Evolutionary conservation across 208 protist species (phyloP), one percentile per base, ranked within the genome.

Genomic region (Wallacemonas collosoma): DNA sequence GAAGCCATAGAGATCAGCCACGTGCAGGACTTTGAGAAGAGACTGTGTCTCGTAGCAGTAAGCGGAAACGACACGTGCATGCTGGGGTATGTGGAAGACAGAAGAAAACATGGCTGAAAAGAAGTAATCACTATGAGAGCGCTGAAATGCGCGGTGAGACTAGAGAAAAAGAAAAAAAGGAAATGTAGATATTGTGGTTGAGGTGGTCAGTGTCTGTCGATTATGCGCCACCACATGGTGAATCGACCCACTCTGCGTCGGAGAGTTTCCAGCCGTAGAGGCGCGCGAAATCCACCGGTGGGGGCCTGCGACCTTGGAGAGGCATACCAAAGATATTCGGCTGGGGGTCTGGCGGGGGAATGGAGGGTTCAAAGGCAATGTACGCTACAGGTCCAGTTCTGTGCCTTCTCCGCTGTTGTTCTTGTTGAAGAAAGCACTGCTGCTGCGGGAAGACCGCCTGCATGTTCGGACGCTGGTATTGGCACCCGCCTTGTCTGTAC

Each of bases 251-350:
- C 14, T 57, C 17, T 6, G 53, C 53, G 53, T 57, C 14, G 17
- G 53, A 57, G 14, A 57, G 17, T 36, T 17, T 8, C 53, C 53
- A 57, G 53, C 53, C 53, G 53, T 57, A 57, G 53, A 57, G 11
- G 15, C 53, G 11, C 26, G 15, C 17, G 14, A 57, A 57, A 17
- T 57, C 53, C 6, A 17, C 9, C 6, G 53, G 53, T 7, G 53
- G 53, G 6, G 53, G 53, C 17, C 26, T 57, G 53, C 17, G 53
- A 17, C 53, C 53, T 5, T 17, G 17, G 5, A 57, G 53, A 6
- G 53, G 1, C 6, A 17, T 8, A 7, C 17, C 17, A 35, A 57
- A 57, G 17, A 35, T 57, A 17, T 57, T 57, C 17, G 53, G 53
- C 53, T 57, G 11, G 5, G 53, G 53, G 53, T 57, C 17, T 17